A percentile compares a stretch with the other conserved stretches of the same genome.
phyloP scores from a whole-genome alignment of 176 grass and related monocot species.

The Otatea glauca region DNA sequence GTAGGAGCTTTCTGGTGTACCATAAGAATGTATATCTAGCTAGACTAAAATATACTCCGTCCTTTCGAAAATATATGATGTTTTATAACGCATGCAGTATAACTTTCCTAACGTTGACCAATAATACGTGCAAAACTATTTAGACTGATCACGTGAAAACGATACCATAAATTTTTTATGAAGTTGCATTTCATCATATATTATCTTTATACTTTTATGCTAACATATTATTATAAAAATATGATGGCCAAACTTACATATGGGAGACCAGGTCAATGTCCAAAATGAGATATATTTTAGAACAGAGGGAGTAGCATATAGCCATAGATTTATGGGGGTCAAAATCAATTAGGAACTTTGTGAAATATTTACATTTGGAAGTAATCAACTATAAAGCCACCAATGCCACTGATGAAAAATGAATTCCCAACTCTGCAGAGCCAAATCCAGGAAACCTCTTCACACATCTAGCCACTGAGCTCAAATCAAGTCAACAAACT shows the following conservation, averaged over 20 bases:
- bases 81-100: background rate
- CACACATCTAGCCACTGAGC: background rate
- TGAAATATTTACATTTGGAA: constrained; percentile 9
- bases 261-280: constrained; percentile 1
- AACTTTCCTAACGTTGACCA: background rate
- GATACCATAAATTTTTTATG: background rate
- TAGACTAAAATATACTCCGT: background rate
- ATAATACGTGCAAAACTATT: background rate
- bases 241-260: background rate
- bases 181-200: constrained; percentile 13
- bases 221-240: background rate
- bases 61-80: background rate
- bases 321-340: constrained; percentile 18
- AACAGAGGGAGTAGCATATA: background rate
- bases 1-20: background rate
- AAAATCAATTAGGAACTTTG: background rate
- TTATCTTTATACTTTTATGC: constrained; percentile 7
- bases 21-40: background rate
- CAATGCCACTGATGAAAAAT: background rate
- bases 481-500: constrained; percentile 7
- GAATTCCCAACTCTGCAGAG: constrained; percentile 4
- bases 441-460: background rate
- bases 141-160: constrained; percentile 4
- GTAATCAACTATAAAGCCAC: background rate
- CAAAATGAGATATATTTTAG: constrained; percentile 18